These are phyloP conservation scores for Endocarpon pusillum DNA, from an alignment of 495 filamentous ascomycete species.

Conservation along the genomic window DNA sequence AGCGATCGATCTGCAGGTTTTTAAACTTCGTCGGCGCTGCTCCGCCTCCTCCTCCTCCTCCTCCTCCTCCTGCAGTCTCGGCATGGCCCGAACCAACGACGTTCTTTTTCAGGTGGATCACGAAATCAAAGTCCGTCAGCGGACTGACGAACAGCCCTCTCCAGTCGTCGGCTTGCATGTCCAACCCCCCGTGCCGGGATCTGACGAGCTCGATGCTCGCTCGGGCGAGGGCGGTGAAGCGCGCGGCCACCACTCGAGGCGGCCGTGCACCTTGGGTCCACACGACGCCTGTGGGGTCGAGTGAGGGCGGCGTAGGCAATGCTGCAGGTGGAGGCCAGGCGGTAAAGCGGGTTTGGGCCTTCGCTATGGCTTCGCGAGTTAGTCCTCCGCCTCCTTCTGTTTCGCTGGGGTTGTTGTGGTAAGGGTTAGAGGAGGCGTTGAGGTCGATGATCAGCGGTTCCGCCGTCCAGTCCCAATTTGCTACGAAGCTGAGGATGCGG, in stretches of 20 bases:
- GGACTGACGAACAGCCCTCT: conserved; percentile 60
- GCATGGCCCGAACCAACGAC: conserved; percentile 13
- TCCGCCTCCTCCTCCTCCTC: too few species aligned
- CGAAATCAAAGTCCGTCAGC: conserved; percentile 65
- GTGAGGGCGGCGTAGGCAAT: conserved; percentile 65
- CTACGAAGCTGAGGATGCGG: conserved; percentile 56
- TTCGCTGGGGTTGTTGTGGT: conserved; percentile 28
- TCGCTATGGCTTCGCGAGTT: conserved; percentile 30
- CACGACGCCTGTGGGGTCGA: conserved; percentile 57
- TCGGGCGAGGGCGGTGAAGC: conserved; percentile 66
- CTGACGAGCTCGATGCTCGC: conserved; percentile 46
- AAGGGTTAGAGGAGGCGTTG: too few species aligned
- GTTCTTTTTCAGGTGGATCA: conserved; percentile 49
- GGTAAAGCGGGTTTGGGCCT: conserved; percentile 52
- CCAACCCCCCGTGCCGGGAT: conserved; percentile 36
- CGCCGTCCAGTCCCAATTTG: conserved; percentile 80
- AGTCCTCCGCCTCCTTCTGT: conserved; percentile 38
- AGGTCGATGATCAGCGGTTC: conserved; percentile 70
- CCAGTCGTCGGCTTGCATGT: conserved; percentile 31
- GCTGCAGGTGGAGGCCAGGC: conserved; percentile 52
- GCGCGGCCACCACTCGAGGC: conserved; percentile 63
- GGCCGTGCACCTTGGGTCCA: conserved; percentile 60
- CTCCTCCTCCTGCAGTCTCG: conserved; percentile 9
- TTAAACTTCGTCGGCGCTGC: conserved; percentile 58
- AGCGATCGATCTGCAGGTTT: conserved; percentile 28